phyloP scores from a whole-genome alignment of 1,284 basidiomycete species.

The Ustilago trichophora region DNA sequence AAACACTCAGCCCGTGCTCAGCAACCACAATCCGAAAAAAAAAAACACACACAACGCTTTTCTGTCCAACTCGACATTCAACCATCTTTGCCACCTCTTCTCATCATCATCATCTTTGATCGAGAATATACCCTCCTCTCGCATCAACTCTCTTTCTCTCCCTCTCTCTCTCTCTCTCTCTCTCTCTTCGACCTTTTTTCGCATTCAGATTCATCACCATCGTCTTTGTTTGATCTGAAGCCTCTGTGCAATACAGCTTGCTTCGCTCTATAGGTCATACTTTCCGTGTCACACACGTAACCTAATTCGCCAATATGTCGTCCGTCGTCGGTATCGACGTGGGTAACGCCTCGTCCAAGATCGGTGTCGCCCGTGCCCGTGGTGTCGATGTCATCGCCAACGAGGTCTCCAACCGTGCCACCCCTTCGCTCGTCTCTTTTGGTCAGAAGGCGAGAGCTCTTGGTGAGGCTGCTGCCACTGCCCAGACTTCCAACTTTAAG shows the following conservation, averaged over 20 bases:
- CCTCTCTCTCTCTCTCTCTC: too few relatives aligned
- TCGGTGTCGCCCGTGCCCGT: constrained; percentile 63
- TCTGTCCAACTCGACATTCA: too few relatives aligned
- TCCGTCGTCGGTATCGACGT: constrained; percentile 65
- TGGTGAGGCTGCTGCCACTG: constrained; percentile 64
- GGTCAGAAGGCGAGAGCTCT: constrained; percentile 64
- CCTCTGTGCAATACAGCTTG: constrained; percentile 10
- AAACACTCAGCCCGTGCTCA: too few relatives aligned
- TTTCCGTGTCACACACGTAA: background rate
- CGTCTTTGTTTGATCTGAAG: constrained; percentile 1
- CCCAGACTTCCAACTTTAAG: constrained; percentile 66
- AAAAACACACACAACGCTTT: too few relatives aligned
- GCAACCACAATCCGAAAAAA: too few relatives aligned
- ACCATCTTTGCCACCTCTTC: constrained; percentile 1
- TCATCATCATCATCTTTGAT: constrained; percentile 1
- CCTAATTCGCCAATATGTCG: constrained; percentile 39
- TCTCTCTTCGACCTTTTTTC: background rate
- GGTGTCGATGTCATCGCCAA: constrained; percentile 65
- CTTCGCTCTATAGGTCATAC: background rate
- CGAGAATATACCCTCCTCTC: constrained; percentile 13
- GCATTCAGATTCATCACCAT: constrained; percentile 2
- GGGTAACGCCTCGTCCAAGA: constrained; percentile 62
- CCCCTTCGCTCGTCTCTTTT: constrained; percentile 65
- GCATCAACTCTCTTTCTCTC: constrained; percentile 1
- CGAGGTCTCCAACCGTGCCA: constrained; percentile 65